phyloP scores from a whole-genome alignment of 495 filamentous ascomycete genomes.

The Evernia prunastri region DNA sequence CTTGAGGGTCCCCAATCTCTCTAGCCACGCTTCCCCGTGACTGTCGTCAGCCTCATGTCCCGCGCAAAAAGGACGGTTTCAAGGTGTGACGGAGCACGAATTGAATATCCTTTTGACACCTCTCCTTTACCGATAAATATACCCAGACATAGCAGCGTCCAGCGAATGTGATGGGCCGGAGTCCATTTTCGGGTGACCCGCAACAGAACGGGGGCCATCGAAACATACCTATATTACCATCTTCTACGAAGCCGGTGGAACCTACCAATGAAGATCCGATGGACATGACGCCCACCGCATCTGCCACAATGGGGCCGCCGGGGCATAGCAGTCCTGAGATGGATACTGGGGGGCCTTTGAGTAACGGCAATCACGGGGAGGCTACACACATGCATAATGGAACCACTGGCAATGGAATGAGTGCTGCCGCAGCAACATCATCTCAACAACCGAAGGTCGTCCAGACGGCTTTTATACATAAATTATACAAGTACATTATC shows the following conservation, averaged over 20 bases:
- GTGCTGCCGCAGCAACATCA: constrained; percentile 66
- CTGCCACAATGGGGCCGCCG: constrained; percentile 36
- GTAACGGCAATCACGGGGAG: constrained; percentile 26
- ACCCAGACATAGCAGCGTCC: not conserved
- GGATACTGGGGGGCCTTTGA: constrained; percentile 34
- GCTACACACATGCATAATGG: constrained; percentile 35
- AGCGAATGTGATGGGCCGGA: constrained; percentile 21
- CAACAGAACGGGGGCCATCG: constrained; percentile 22
- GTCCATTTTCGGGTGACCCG: constrained; percentile 22
- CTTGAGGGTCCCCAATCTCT: not conserved
- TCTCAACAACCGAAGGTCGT: constrained; percentile 96
- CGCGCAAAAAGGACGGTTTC: not conserved
- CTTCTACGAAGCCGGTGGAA: constrained; percentile 34
- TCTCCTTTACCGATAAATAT: too few species aligned
- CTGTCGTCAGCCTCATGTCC: not conserved
- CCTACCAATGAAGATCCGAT: constrained; percentile 39
- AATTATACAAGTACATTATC: constrained; percentile 87
- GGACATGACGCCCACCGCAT: constrained; percentile 45
- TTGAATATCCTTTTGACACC: not conserved
- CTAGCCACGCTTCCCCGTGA: not conserved
- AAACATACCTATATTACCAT: constrained; percentile 40
- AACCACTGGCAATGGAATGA: constrained; percentile 36
- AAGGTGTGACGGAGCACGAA: not conserved
- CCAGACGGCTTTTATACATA: constrained; percentile 99
- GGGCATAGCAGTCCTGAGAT: constrained; percentile 43